These are phyloP conservation scores for Pseudopithomyces maydicus DNA, from an alignment of 2,329 filamentous ascomycete genomes.

Conservation along the genomic window DNA sequence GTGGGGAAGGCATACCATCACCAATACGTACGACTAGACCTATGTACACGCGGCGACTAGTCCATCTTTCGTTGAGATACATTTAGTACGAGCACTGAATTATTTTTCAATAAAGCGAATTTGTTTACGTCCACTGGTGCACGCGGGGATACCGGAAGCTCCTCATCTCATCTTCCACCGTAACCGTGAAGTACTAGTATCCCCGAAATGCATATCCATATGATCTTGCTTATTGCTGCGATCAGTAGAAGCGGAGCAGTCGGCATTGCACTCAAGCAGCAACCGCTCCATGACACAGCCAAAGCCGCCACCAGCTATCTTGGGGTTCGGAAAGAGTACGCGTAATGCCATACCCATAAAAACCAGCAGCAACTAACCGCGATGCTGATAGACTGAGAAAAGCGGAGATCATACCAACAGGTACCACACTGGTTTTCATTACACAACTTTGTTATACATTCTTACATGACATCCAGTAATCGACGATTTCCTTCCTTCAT, in stretches of 20 bases:
- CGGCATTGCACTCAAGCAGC: slow-evolving; percentile 36
- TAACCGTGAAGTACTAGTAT: neutral
- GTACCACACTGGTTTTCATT: slow-evolving; percentile 13
- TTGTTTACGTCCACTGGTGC: neutral
- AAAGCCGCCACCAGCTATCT: slow-evolving; percentile 23
- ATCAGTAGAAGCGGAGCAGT: slow-evolving; percentile 14
- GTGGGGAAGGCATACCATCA: slow-evolving; percentile 17
- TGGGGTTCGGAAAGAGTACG: slow-evolving; percentile 34
- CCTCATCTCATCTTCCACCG: neutral
- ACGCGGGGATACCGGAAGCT: too few species aligned
- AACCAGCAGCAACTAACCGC: neutral
- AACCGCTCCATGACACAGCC: slow-evolving; percentile 21
- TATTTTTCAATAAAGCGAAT: too few species aligned
- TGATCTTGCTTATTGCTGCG: slow-evolving; percentile 9
- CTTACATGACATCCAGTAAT: slow-evolving; percentile 52
- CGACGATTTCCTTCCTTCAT: slow-evolving; percentile 62
- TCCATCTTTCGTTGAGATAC: neutral
- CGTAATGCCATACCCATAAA: neutral
- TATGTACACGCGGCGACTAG: too few species aligned
- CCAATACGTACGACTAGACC: too few species aligned
- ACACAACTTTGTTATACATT: neutral
- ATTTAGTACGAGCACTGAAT: neutral
- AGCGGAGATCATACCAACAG: slow-evolving; percentile 49
- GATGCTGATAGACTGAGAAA: slow-evolving; percentile 35
- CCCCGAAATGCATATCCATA: slow-evolving; percentile 20